Evolutionary conservation across 345 rosid species (phyloP).

Genomic region (Camelina hispida): DNA sequence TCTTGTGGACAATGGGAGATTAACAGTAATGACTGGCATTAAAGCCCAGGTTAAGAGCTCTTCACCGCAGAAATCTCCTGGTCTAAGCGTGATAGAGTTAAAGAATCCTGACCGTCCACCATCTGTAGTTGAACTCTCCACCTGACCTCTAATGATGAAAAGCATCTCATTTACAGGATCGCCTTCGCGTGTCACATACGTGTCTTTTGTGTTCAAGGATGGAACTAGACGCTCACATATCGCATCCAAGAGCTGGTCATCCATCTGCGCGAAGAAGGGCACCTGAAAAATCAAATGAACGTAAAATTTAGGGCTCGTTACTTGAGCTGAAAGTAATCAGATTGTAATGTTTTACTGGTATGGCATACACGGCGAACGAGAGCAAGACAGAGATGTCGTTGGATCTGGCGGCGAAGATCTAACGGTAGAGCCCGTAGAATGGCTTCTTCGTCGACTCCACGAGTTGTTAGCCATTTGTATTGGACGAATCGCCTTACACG

Average conservation of each 20-base stretch:
- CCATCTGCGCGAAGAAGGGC: constrained; percentile 89
- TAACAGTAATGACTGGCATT: constrained; percentile 52
- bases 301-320: not conserved
- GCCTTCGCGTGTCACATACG: constrained; percentile 70
- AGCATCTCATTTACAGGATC: constrained; percentile 93
- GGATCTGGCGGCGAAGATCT: constrained; percentile 80
- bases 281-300: constrained; percentile 50
- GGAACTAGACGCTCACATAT: constrained; percentile 84
- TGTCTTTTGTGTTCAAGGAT: constrained; percentile 68
- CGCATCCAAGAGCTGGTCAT: constrained; percentile 81
- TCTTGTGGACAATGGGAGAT: constrained; percentile 75
- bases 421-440: constrained; percentile 70
- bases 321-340: not conserved
- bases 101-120: constrained; percentile 83
- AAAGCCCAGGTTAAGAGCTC: constrained; percentile 89
- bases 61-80: constrained; percentile 91
- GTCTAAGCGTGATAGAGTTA: constrained; percentile 71
- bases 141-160: constrained; percentile 83
- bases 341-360: not conserved
- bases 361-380: constrained; percentile 82
- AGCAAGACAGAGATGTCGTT: constrained; percentile 81
- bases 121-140: constrained; percentile 88
- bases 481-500: constrained; percentile 84
- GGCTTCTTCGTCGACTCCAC: constrained; percentile 86
- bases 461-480: constrained; percentile 79